These are phyloP conservation scores for Trichoderma hamatum DNA, from an alignment of 2,329 filamentous ascomycete genomes.

Conservation along the genomic window DNA sequence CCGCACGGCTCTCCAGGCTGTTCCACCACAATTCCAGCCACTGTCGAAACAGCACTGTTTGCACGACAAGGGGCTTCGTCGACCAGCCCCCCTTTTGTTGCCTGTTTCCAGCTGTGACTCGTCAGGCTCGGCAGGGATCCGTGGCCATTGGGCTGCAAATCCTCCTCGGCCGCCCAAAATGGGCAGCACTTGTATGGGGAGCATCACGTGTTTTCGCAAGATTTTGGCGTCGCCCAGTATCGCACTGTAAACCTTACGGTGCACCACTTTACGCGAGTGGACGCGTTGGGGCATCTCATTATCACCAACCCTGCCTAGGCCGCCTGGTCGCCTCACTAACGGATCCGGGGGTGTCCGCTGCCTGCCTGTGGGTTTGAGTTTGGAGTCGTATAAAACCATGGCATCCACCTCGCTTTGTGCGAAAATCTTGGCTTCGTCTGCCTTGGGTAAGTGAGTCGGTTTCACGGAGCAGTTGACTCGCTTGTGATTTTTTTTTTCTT, in stretches of 20 bases:
- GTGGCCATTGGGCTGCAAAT: slow-evolving; percentile 18
- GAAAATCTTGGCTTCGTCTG: slow-evolving; percentile 30
- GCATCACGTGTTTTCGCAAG: slow-evolving; percentile 26
- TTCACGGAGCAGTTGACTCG: slow-evolving; percentile 35
- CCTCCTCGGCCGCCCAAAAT: neutral
- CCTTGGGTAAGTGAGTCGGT: slow-evolving; percentile 52
- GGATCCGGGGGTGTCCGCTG: slow-evolving; percentile 32
- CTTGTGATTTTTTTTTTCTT: slow-evolving; percentile 28
- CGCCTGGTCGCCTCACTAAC: slow-evolving; percentile 26
- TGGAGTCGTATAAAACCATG: slow-evolving; percentile 31
- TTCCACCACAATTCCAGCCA: slow-evolving; percentile 20
- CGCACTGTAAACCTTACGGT: slow-evolving; percentile 9
- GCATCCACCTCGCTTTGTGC: slow-evolving; percentile 29
- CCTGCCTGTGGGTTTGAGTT: neutral
- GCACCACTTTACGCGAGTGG: slow-evolving; percentile 24
- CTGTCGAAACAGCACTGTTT: slow-evolving; percentile 14
- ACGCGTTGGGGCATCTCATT: slow-evolving; percentile 28
- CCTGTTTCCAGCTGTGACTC: slow-evolving; percentile 22
- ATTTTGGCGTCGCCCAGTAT: slow-evolving; percentile 18
- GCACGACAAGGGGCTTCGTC: neutral
- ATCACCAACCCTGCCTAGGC: slow-evolving; percentile 27
- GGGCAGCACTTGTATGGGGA: neutral
- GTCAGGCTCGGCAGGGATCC: neutral
- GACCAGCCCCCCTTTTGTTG: neutral
- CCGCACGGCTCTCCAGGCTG: slow-evolving; percentile 19